Base-by-base conservation (phyloP, 805 yeast species). In the Tetrapisispora namnaoensis region DNA sequence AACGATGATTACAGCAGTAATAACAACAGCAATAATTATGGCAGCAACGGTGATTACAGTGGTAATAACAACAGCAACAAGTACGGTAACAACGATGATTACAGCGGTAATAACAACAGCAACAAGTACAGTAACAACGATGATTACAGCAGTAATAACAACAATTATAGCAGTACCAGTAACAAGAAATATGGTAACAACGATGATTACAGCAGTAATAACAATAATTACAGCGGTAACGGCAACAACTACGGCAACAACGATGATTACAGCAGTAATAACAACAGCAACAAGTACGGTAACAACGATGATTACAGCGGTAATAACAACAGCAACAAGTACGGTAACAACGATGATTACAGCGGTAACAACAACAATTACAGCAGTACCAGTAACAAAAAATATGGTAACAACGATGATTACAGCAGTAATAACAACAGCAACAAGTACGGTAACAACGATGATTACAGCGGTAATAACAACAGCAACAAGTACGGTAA, bases 111-210 rank as follows among this genome's bases (percentile, higher is more conserved):
- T 28, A 40, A 35, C 20, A 11, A 37, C 32, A 42, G n/a, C 20
- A 21, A 42, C 37, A 17, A 35, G 35, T 32, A 32, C 35, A 4
- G n/a, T 32, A 32, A 17, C 11, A 4, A 11, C 20, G n/a, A 17
- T 9, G 32, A 20, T 24, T 14, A 37, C 37, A 17, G 34, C 30
- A 22, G 36, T 18, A 45, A 35, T 16, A 37, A 34, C 44, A 43
- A 45, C 36, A 16, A 38, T 32, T 20, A 36, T 17, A 14, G 24
- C 24, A 37, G 42, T 42, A 20, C 37, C 22, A 24, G 28, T 5
- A 45, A 46, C 21, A 17, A 32, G 24, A 45, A 48, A 18, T 21
- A 9, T n/a, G 39, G 45, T 24, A 28, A 40, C 40, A 13, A 28
- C 14, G 32, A 37, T 10, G 45, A 52, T 27, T 16, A 34, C 37